Percentiles rank a stretch among this genome's conserved stretches.
Evolutionary conservation across 352 stramenopile species (phyloP).

Genomic region (Globisporangium spinosum): DNA sequence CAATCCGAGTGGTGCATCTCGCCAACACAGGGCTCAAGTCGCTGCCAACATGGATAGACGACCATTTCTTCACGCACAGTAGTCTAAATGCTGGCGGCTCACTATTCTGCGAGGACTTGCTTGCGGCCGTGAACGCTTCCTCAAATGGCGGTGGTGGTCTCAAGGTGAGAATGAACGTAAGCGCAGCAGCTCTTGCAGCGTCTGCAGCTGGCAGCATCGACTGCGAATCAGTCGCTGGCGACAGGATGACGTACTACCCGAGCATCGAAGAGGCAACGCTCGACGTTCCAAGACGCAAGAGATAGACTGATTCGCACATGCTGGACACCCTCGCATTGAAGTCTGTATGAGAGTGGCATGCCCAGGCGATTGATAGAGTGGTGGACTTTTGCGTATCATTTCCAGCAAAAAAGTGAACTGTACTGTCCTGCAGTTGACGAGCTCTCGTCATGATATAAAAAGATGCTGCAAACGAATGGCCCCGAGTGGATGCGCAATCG

Average conservation of each 20-base stretch:
- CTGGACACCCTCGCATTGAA: not conserved
- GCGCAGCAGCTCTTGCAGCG: not conserved
- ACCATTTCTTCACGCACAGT: slow-evolving; percentile 8
- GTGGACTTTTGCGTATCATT: not conserved
- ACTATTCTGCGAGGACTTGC: slow-evolving; percentile 12
- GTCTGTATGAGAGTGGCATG: not conserved
- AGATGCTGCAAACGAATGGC: not conserved
- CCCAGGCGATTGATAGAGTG: not conserved
- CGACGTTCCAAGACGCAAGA: not conserved
- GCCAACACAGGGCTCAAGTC: slow-evolving; percentile 5
- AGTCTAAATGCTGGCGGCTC: slow-evolving; percentile 3
- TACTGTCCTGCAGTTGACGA: slow-evolving; percentile 1
- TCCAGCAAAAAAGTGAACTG: not conserved
- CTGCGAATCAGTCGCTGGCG: slow-evolving; percentile 4
- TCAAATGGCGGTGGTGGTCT: too few relatives aligned
- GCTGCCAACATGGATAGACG: slow-evolving; percentile 16
- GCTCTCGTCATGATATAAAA: not conserved
- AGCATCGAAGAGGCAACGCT: slow-evolving; percentile 8
- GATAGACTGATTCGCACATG: not conserved
- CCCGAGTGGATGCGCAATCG: not conserved
- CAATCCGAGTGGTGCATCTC: slow-evolving; percentile 12
- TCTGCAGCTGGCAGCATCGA: slow-evolving; percentile 6
- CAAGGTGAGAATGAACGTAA: not conserved
- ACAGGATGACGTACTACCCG: slow-evolving; percentile 21
- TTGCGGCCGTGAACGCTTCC: not conserved